These are phyloP conservation scores for Perkinsus olseni DNA, from an alignment of 169 alveolate species.

Conservation along the genomic window DNA sequence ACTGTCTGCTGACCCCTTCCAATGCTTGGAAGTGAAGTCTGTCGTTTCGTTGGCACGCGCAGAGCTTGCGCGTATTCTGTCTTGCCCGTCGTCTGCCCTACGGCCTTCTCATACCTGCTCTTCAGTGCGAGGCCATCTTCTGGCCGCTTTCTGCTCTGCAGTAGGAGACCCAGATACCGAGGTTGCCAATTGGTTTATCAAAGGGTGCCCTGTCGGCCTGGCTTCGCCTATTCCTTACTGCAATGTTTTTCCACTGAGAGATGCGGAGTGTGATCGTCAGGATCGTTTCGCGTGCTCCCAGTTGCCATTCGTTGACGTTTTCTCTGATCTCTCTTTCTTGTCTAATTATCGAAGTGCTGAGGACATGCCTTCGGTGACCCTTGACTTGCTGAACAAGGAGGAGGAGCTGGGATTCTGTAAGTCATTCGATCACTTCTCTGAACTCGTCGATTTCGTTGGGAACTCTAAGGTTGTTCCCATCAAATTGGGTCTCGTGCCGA, in stretches of 20 bases:
- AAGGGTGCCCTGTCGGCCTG: not conserved
- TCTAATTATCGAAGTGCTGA: not conserved
- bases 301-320: not conserved
- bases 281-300: not conserved
- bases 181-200: not conserved
- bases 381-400: not conserved
- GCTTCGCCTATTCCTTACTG: not conserved
- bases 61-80: not conserved
- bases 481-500: not conserved
- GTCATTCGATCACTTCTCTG: not conserved
- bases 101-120: not conserved
- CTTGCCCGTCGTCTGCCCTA: not conserved
- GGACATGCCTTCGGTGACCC: not conserved
- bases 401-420: not conserved
- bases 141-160: not conserved
- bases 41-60: not conserved
- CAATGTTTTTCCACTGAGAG: not conserved
- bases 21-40: not conserved
- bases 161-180: not conserved
- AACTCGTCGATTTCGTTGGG: not conserved
- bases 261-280: not conserved
- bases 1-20: not conserved
- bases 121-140: not conserved
- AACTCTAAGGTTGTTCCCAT: not conserved
- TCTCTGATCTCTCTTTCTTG: not conserved